A percentile compares a stretch with the other conserved stretches of the same genome.
Evolutionary conservation across 768 basidiomycete genomes (phyloP).

Genomic region (Candolleomyces efflorescens): DNA sequence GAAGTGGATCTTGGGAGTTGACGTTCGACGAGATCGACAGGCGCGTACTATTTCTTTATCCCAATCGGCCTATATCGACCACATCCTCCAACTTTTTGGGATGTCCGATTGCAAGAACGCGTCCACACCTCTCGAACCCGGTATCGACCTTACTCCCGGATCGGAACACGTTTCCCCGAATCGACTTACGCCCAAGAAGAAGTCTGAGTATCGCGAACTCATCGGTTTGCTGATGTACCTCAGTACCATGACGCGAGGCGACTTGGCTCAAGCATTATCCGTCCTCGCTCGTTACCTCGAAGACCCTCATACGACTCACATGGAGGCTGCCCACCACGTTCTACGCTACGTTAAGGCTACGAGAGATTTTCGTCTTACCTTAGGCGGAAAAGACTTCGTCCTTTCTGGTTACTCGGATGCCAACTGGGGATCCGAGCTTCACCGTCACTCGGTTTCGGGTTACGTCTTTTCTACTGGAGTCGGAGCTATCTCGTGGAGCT

Average conservation of each 20-base stretch:
- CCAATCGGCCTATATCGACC: conserved; percentile 21
- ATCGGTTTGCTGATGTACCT: conserved; percentile 3
- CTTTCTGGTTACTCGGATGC: conserved; percentile 12
- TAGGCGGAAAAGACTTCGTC: neutral
- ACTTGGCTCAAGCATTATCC: conserved; percentile 1
- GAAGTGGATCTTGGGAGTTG: conserved; percentile 24
- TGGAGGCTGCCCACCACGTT: conserved; percentile 10
- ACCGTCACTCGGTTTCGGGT: conserved; percentile 26
- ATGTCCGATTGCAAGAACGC: conserved; percentile 16
- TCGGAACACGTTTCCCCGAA: neutral
- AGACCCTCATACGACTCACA: conserved; percentile 11
- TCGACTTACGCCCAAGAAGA: conserved; percentile 4
- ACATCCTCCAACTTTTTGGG: conserved; percentile 16
- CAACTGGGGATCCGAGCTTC: conserved; percentile 12
- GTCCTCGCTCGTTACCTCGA: conserved; percentile 12
- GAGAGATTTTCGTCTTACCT: neutral
- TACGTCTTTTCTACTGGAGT: conserved; percentile 25
- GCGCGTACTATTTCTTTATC: conserved; percentile 17
- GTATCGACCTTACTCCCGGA: neutral
- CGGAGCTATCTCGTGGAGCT: conserved; percentile 7
- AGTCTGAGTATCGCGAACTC: neutral
- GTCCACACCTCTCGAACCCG: conserved; percentile 15
- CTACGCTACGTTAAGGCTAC: conserved; percentile 18
- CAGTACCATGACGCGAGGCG: conserved; percentile 3
- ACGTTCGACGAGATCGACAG: conserved; percentile 15